phyloP scores from a whole-genome alignment of 169 alveolate genomes.

The Besnoitia besnoiti region DNA sequence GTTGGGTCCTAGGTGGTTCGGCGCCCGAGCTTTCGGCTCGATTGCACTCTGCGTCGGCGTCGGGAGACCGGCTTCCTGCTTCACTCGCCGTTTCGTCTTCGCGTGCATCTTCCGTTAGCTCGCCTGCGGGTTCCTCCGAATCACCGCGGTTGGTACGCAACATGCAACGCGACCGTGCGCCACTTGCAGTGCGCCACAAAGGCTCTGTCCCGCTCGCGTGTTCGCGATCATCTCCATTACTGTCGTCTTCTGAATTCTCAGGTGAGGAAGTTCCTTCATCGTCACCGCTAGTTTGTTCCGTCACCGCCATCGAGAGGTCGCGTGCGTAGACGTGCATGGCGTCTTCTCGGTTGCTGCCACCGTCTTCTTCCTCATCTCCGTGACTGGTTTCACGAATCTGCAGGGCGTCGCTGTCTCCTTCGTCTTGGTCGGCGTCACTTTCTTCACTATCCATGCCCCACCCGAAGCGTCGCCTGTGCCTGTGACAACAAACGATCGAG shows the following conservation, averaged over 20 bases:
- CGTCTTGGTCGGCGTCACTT: not conserved
- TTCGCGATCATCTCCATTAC: not conserved
- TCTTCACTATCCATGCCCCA: not conserved
- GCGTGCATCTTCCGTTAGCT: no score
- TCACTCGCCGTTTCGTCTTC: not conserved
- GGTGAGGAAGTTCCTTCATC: not conserved
- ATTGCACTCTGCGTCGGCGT: not conserved
- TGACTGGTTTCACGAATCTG: not conserved
- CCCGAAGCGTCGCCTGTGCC: conserved; percentile 10
- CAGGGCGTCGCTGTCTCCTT: not conserved
- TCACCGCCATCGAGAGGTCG: not conserved
- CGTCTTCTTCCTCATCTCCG: conserved; percentile 7
- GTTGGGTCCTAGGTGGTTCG: not conserved
- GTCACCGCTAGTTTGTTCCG: not conserved
- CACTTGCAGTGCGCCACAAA: not conserved
- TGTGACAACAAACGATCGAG: no score
- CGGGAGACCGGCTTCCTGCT: no score
- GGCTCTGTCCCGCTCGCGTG: not conserved
- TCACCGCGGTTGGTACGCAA: no score
- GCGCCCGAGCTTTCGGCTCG: not conserved
- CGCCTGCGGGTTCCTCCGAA: no score
- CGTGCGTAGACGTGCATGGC: not conserved
- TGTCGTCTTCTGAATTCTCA: not conserved
- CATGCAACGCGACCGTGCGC: no score
- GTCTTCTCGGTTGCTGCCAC: not conserved